These are phyloP conservation scores for Pichia paraexigua DNA, from an alignment of 805 yeast species.

Conservation along the genomic window DNA sequence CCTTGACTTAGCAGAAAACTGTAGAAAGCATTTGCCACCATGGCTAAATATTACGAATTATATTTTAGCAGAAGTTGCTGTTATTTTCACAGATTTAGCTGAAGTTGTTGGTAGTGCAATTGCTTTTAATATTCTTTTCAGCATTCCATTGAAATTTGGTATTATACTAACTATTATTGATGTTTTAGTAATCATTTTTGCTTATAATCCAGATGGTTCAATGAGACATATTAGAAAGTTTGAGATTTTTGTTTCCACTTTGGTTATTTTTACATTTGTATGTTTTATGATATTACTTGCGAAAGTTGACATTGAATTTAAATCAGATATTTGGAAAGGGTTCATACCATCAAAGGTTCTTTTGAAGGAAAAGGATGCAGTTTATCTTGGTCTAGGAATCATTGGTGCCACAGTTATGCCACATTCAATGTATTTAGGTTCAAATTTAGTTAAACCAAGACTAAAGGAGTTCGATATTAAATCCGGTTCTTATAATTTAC, in stretches of 20 bases:
- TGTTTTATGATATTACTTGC: constrained; percentile 69
- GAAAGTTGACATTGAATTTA: constrained; percentile 47
- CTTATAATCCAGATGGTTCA: constrained; percentile 71
- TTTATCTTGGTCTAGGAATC: constrained; percentile 73
- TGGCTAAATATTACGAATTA: constrained; percentile 61
- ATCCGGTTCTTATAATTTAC: constrained; percentile 12
- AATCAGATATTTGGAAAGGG: constrained; percentile 50
- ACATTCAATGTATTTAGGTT: constrained; percentile 76
- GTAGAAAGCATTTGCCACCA: constrained; percentile 60
- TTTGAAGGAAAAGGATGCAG: constrained; percentile 52
- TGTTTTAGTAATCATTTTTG: constrained; percentile 68
- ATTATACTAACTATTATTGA: constrained; percentile 75
- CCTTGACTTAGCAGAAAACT: constrained; percentile 76
- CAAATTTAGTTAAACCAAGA: constrained; percentile 82
- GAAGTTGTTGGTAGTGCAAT: constrained; percentile 94
- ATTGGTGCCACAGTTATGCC: constrained; percentile 97
- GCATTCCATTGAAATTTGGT: constrained; percentile 67
- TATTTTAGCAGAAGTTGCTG: constrained; percentile 73
- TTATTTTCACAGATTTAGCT: constrained; percentile 87
- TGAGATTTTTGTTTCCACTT: constrained; percentile 62
- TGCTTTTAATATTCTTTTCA: constrained; percentile 66
- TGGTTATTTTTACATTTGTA: constrained; percentile 65
- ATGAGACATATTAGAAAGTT: constrained; percentile 68
- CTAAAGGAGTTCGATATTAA: constrained; percentile 63
- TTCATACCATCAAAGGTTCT: constrained; percentile 58